Evolutionary conservation across 495 filamentous ascomycete genomes (phyloP), one percentile per base, ranked within the genome.

Genomic region (Chaetomium cochliodes): DNA sequence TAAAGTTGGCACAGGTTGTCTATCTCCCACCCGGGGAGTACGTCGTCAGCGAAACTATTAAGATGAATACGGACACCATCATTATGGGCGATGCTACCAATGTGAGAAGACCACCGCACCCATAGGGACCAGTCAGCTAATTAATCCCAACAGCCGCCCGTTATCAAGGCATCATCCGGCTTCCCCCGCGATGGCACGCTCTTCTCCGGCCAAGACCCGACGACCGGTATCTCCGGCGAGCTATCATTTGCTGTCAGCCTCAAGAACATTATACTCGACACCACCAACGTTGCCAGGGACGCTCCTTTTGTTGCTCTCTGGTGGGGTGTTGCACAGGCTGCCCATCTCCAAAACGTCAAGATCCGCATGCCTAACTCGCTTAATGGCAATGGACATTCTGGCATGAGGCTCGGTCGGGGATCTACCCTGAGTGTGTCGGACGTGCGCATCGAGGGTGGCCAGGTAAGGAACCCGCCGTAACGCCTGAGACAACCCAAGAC

Each of bases 261-360:
- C 59, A 83, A 88, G 60, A 91, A 92, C 69, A 69, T 91, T 15
- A 80, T 90, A 58, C 76, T 92, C 20, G 89, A 91, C 65, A 82
- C 85, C 52, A 90, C 86, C 3, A 74, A 66, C 11, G 81, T 90
- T 46, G 70, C 84, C 4, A 73, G 70, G 30, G 72, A 77, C 15
- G 78, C 65, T 16, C 70, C 67, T 0, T 80, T 80, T 30, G 79
- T 82, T 2, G 89, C 88, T 30, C 83, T 92, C 37, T 87, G 86
- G 64, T 92, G 89, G 89, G 86, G 86, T 18, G 87, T 88, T 6
- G 85, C 85, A 0, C 84, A 90, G 64, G 86, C 78, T 23, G 80
- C 86, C 7, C 88, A 86, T 63, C 77, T 89, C 16, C 87, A 90
- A 64, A 92, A 92, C 71, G 78, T 92, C 54, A 77, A 81, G 28